phyloP scores from a whole-genome alignment of 2,329 filamentous ascomycete species.

The Cercospora zeae-maydis region DNA sequence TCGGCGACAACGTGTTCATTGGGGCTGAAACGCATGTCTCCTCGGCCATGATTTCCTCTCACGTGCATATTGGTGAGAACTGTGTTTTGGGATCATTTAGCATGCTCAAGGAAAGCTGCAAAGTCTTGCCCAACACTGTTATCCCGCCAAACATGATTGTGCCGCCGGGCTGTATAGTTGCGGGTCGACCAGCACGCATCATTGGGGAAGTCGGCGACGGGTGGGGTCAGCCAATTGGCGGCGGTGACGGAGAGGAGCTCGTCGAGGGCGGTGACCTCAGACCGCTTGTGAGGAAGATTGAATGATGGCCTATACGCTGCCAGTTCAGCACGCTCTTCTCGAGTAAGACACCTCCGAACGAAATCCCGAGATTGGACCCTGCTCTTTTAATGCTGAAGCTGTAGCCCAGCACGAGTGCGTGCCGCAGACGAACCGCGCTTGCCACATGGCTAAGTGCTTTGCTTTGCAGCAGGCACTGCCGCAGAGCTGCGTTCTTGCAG shows the following conservation, averaged over 20 bases:
- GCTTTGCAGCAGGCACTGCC: neutral
- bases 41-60: conserved; percentile 75
- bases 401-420: neutral
- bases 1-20: conserved; percentile 92
- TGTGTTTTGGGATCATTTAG: conserved; percentile 80
- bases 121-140: conserved; percentile 78
- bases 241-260: conserved; percentile 45
- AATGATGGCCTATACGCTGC: conserved; percentile 25
- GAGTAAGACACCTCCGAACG: neutral
- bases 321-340: neutral
- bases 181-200: conserved; percentile 72
- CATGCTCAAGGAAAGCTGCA: conserved; percentile 90
- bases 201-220: conserved; percentile 78
- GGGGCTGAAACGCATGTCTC: conserved; percentile 67
- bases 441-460: neutral
- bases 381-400: neutral
- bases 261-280: conserved; percentile 51
- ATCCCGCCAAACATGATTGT: conserved; percentile 87
- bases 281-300: conserved; percentile 48
- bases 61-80: conserved; percentile 78
- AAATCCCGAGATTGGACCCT: neutral
- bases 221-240: conserved; percentile 43
- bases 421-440: neutral
- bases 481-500: neutral
- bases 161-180: conserved; percentile 89